Evolutionary conservation across 2,329 filamentous ascomycete genomes (phyloP).

Genomic region (Lasiodiplodia citricola): DNA sequence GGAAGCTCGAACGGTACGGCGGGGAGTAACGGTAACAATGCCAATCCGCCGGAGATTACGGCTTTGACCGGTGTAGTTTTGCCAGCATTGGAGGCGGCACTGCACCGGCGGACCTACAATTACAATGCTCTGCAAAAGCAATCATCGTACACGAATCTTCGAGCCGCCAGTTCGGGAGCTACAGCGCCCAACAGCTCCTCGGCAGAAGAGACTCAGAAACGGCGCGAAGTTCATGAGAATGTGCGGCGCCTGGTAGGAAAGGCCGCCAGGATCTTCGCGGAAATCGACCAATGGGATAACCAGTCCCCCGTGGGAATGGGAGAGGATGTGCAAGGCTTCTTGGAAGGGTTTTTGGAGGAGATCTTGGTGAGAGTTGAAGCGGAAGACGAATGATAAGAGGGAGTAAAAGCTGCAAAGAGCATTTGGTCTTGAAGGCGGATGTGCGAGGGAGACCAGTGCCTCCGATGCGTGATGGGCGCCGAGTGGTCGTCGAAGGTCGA

Average conservation of each 20-base stretch:
- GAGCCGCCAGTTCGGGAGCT: background rate
- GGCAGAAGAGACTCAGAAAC: constrained; percentile 36
- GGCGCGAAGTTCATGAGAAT: constrained; percentile 75
- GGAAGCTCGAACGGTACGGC: constrained; percentile 24
- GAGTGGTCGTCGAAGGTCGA: background rate
- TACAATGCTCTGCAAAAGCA: constrained; percentile 61
- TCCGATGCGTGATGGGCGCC: background rate
- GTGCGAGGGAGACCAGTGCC: background rate
- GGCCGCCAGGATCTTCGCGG: constrained; percentile 80
- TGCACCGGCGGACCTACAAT: constrained; percentile 74
- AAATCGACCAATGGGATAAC: constrained; percentile 88
- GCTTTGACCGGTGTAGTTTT: constrained; percentile 90
- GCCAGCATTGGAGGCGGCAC: constrained; percentile 87
- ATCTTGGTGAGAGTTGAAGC: constrained; percentile 91
- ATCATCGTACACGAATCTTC: constrained; percentile 14
- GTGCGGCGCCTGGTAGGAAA: constrained; percentile 82
- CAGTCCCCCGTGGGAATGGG: constrained; percentile 92
- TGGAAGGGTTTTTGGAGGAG: constrained; percentile 93
- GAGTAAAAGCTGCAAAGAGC: background rate
- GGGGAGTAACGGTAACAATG: background rate
- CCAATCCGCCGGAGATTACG: constrained; percentile 70
- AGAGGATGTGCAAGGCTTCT: constrained; percentile 82
- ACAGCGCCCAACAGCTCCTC: background rate
- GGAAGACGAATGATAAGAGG: constrained; percentile 64
- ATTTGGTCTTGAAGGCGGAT: background rate